A percentile compares a stretch with the other conserved stretches of the same genome.
These are phyloP conservation scores for Rhynchospora breviuscula DNA, from an alignment of 176 grass and related monocot genomes.

Conservation along the genomic window DNA sequence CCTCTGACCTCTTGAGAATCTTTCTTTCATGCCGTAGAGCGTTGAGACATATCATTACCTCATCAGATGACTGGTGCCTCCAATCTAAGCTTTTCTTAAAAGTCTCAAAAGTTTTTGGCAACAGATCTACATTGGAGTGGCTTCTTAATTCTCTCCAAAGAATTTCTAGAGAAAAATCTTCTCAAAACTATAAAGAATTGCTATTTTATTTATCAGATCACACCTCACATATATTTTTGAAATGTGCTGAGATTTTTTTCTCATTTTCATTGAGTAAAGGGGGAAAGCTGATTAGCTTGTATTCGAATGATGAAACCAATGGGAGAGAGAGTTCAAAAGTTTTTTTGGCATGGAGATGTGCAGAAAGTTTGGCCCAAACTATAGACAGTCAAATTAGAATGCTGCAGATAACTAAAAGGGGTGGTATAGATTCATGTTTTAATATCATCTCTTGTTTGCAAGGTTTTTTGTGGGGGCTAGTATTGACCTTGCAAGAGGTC, in stretches of 20 bases:
- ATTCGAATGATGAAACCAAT: conserved; percentile 13
- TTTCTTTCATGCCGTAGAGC: conserved; percentile 77
- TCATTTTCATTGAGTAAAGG: conserved; percentile 34
- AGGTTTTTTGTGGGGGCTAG: conserved; percentile 78
- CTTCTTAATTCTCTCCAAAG: conserved; percentile 58
- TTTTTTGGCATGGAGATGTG: conserved; percentile 36
- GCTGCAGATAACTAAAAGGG: conserved; percentile 31
- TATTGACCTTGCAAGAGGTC: conserved; percentile 46
- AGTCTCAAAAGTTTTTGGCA: conserved; percentile 36
- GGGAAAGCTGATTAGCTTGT: conserved; percentile 35
- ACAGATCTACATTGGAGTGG: conserved; percentile 49
- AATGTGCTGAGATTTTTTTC: conserved; percentile 43
- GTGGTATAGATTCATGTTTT: conserved; percentile 46
- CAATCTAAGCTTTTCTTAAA: conserved; percentile 34
- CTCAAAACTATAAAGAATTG: conserved; percentile 41
- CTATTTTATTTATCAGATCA: conserved; percentile 65
- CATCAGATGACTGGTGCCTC: conserved; percentile 39
- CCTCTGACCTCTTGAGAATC: conserved; percentile 44
- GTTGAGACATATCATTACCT: conserved; percentile 57
- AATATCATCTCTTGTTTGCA: conserved; percentile 65
- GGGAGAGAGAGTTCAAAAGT: conserved; percentile 22
- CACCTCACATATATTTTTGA: conserved; percentile 72
- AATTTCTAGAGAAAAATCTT: conserved; percentile 41
- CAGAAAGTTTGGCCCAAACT: conserved; percentile 53
- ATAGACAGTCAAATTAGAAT: conserved; percentile 63